Conservation (phyloP, 345 rosid genomes). For the Draba incana region DNA sequence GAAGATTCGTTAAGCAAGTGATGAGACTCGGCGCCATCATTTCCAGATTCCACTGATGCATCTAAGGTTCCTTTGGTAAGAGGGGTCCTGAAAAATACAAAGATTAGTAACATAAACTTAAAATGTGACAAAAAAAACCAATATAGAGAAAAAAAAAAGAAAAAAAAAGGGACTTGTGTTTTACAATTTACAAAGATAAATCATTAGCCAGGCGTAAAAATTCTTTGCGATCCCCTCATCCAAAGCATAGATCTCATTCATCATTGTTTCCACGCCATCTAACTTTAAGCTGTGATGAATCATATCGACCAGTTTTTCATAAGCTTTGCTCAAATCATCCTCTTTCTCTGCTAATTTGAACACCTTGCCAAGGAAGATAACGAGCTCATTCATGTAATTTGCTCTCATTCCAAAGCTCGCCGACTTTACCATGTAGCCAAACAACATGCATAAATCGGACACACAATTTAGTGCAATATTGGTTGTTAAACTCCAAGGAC, state of each 20-base stretch:
- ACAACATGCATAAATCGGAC: no score
- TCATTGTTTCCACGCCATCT: constrained; percentile 31
- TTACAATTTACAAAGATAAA: not conserved
- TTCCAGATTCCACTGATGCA: not conserved
- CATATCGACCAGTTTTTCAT: constrained; percentile 30
- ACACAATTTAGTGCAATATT: no score
- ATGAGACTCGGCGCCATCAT: not conserved
- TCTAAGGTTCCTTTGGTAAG: not conserved
- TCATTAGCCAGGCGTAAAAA: not conserved
- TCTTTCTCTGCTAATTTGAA: constrained; percentile 19
- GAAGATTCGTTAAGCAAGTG: not conserved
- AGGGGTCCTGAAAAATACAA: no score
- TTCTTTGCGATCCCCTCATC: no score
- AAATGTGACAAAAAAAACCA: no score
- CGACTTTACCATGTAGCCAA: no score
- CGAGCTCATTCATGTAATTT: constrained; percentile 26
- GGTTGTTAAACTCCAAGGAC: no score
- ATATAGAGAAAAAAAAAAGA: no score
- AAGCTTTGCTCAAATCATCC: constrained; percentile 23
- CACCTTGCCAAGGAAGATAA: constrained; percentile 14
- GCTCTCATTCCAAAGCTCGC: not conserved
- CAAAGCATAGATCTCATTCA: constrained; percentile 11
- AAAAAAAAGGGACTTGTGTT: no score
- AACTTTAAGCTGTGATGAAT: constrained; percentile 21
- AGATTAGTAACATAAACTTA: no score